Conservation (phyloP, 176 grass and related monocot genomes). For the Juncus effusus region DNA sequence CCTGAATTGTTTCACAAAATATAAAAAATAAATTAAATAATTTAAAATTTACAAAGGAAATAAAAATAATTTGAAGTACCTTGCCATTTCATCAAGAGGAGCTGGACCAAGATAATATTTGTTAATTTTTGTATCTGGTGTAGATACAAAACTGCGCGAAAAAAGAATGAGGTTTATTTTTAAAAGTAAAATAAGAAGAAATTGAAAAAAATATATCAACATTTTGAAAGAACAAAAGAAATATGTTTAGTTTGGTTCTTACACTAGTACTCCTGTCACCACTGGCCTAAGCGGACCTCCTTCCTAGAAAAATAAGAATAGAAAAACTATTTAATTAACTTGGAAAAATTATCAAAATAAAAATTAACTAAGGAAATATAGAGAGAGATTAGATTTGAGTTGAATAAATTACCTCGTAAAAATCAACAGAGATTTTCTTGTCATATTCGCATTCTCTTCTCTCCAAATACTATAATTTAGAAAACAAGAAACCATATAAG, state of each 20-base stretch:
- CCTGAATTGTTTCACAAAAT: constrained; percentile 18
- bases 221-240: not conserved
- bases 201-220: too few relatives aligned
- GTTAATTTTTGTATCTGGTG: constrained; percentile 32
- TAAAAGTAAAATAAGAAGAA: not conserved
- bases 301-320: constrained; percentile 27
- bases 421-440: constrained; percentile 22
- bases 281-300: constrained; percentile 24
- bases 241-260: not conserved
- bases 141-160: constrained; percentile 37
- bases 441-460: constrained; percentile 55
- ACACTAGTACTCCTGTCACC: constrained; percentile 40
- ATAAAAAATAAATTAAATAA: not conserved
- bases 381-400: not conserved
- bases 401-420: constrained; percentile 38
- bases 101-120: constrained; percentile 49
- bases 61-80: constrained; percentile 13
- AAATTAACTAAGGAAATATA: too few relatives aligned
- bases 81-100: constrained; percentile 39
- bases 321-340: constrained; percentile 15
- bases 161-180: not conserved
- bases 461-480: constrained; percentile 34
- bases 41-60: not conserved
- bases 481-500: constrained; percentile 2
- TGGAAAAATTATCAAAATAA: constrained; percentile 23